Conservation (phyloP, 2,329 filamentous ascomycete species). For the Torrubiellomyces zombiae region DNA sequence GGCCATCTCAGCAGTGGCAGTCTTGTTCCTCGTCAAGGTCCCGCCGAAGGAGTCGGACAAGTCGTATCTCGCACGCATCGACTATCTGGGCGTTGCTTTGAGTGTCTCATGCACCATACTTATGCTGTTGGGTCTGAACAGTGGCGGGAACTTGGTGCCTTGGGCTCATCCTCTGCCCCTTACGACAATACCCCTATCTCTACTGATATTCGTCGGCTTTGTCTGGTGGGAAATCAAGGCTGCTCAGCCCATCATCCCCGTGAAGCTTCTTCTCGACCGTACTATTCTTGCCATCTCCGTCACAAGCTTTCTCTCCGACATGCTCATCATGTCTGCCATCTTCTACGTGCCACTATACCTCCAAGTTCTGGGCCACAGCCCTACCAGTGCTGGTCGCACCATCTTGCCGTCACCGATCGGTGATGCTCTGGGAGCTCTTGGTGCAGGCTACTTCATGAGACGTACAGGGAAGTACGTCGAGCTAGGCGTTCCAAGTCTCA, state of each 20-base stretch:
- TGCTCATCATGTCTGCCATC: slow-evolving; percentile 44
- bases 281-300: slow-evolving; percentile 53
- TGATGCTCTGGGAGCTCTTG: slow-evolving; percentile 47
- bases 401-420: slow-evolving; percentile 53
- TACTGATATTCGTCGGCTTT: slow-evolving; percentile 40
- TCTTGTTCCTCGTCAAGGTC: slow-evolving; percentile 43
- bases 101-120: slow-evolving; percentile 44
- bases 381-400: slow-evolving; percentile 48
- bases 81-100: slow-evolving; percentile 54
- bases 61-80: slow-evolving; percentile 49
- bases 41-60: slow-evolving; percentile 52
- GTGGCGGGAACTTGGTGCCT: slow-evolving; percentile 59
- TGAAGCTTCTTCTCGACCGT: slow-evolving; percentile 50
- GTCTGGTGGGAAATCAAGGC: slow-evolving; percentile 48
- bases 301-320: slow-evolving; percentile 58
- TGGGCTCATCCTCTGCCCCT: slow-evolving; percentile 59
- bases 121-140: slow-evolving; percentile 55
- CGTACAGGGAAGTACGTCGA: slow-evolving; percentile 48
- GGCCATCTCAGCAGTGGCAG: slow-evolving; percentile 22
- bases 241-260: slow-evolving; percentile 58
- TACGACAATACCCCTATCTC: slow-evolving; percentile 41
- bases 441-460: slow-evolving; percentile 53
- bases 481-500: slow-evolving; percentile 25
- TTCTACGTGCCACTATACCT: slow-evolving; percentile 68
- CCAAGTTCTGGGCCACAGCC: slow-evolving; percentile 48